Conservation (phyloP, 2,329 filamentous ascomycete species). For the Metarhizium sp. region DNA sequence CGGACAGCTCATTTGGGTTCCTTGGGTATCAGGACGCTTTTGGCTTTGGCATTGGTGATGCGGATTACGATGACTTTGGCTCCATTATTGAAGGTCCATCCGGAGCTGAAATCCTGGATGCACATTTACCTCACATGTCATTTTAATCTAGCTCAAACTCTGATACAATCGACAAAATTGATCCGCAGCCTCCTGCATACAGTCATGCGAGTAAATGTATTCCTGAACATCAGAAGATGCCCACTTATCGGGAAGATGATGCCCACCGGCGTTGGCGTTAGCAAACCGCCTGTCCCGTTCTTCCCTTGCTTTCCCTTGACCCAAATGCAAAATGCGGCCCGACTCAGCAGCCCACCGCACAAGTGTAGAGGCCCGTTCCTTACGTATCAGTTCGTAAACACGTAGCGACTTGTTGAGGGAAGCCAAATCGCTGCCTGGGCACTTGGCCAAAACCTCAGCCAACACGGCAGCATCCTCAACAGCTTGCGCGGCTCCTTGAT, state of each 20-base stretch:
- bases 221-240: slow-evolving; percentile 58
- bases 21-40: neutral
- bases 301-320: slow-evolving; percentile 44
- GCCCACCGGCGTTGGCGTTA: slow-evolving; percentile 35
- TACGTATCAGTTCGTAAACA: slow-evolving; percentile 47
- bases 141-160: slow-evolving; percentile 9
- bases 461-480: slow-evolving; percentile 57
- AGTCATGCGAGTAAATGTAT: slow-evolving; percentile 56
- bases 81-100: too few relatives aligned
- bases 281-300: slow-evolving; percentile 47
- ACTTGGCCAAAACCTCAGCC: slow-evolving; percentile 38
- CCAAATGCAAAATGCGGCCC: slow-evolving; percentile 43
- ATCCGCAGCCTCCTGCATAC: slow-evolving; percentile 41
- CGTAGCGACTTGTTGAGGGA: slow-evolving; percentile 39
- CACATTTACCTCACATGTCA: too few relatives aligned
- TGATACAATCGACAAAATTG: slow-evolving; percentile 39
- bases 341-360: slow-evolving; percentile 45
- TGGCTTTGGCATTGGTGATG: neutral
- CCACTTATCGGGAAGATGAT: slow-evolving; percentile 55
- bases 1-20: neutral
- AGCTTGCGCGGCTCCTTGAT: slow-evolving; percentile 56
- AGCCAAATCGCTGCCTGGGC: slow-evolving; percentile 24
- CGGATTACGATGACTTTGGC: too few relatives aligned
- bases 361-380: slow-evolving; percentile 41
- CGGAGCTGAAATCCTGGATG: too few relatives aligned